These are phyloP conservation scores for Sedum album DNA, from an alignment of 164 flowering plant species.

Conservation along the genomic window DNA sequence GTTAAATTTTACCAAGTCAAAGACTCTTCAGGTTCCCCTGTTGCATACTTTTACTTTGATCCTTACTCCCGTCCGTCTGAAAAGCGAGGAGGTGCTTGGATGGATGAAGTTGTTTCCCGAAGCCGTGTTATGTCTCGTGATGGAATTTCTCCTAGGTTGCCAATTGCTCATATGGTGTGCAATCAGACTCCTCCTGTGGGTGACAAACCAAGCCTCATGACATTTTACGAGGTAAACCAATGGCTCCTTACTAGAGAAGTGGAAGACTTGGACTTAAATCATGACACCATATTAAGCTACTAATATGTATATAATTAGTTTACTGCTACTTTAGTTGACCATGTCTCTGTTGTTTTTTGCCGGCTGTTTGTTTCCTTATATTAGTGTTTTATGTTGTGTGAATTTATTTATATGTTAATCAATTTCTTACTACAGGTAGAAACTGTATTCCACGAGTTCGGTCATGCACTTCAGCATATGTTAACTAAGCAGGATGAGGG, in stretches of 20 bases:
- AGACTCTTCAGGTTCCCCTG: slow-evolving; percentile 60
- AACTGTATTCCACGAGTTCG: slow-evolving; percentile 98
- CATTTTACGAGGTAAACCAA: slow-evolving; percentile 73
- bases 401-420: neutral
- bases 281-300: neutral
- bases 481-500: slow-evolving; percentile 95
- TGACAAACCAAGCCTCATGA: slow-evolving; percentile 93
- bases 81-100: slow-evolving; percentile 96
- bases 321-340: neutral
- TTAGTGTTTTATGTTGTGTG: neutral
- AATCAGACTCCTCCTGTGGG: slow-evolving; percentile 96
- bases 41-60: slow-evolving; percentile 96
- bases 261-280: neutral
- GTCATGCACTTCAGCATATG: slow-evolving; percentile 99
- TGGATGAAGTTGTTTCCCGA: slow-evolving; percentile 89
- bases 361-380: neutral
- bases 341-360: neutral
- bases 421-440: slow-evolving; percentile 54
- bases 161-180: slow-evolving; percentile 96
- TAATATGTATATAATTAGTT: neutral
- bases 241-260: neutral
- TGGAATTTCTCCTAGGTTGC: slow-evolving; percentile 70
- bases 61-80: slow-evolving; percentile 97
- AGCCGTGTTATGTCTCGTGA: slow-evolving; percentile 68
- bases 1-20: slow-evolving; percentile 78